Evolutionary conservation across 2,329 filamentous ascomycete species (phyloP), one percentile per base, ranked within the genome.

Genomic region (Sclerotinia spermophila): DNA sequence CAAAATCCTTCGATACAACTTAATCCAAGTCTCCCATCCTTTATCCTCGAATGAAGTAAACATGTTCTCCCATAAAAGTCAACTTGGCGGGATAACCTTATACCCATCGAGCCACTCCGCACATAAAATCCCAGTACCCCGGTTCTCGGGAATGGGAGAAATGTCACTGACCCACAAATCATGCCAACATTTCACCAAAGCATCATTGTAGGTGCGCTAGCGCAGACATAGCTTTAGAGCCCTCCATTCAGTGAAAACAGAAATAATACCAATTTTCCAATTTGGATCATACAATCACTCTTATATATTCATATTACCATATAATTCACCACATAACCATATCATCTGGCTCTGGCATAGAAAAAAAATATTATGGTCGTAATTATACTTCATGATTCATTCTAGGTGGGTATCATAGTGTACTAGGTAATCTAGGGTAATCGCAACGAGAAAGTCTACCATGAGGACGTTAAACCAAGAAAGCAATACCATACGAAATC

Each of bases 351-450:
- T n/a, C n/a, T n/a, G n/a, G n/a, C n/a, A n/a, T n/a, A n/a, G n/a
- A n/a, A n/a, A n/a, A n/a, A n/a, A n/a, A n/a, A n/a, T n/a, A 33
- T n/a, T 44, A 2, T 40, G 15, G 11, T 35, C 27, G 15, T 72
- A 59, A 71, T 61, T 64, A 60, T 68, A 67, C 55, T 59, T 60
- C 66, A 58, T 48, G 59, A 51, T 53, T 71, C 56, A 53, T 62
- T 55, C 59, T 72, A 42, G 74, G 38, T 74, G 73, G 74, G 75
- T 77, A 76, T 77, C 72, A 72, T 71, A 72, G 60, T 56, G 74
- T 70, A 71, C 35, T 45, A 67, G 38, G 27, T 48, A 61, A 24
- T 68, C 66, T 68, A 68, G 55, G 35, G 45, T 66, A 42, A 66
- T 66, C 45, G 62, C n/a, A 24, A 5, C n/a, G 17, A 21, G 30